These are phyloP conservation scores for Poteriospumella lacustris DNA, from an alignment of 108 stramenopile species.

Conservation along the genomic window DNA sequence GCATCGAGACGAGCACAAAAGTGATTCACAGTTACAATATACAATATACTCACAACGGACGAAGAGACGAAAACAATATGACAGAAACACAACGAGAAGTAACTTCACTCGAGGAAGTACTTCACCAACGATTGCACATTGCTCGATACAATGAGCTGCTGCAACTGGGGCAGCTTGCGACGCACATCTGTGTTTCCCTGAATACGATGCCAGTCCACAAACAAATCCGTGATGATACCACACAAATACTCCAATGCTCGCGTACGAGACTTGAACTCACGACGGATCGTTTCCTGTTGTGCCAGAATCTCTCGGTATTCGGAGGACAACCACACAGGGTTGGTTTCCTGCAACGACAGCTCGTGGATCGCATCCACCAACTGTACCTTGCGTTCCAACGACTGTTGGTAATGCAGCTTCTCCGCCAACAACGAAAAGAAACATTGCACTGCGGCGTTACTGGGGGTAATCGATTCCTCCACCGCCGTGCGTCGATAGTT, in stretches of 20 bases:
- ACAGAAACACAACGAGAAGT: too few relatives aligned
- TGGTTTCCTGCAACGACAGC: conserved; percentile 34
- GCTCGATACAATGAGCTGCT: background rate
- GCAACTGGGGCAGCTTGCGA: background rate
- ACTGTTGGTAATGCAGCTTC: conserved; percentile 32
- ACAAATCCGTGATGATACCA: conserved; percentile 50
- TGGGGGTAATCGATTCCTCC: background rate
- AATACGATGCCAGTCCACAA: conserved; percentile 49
- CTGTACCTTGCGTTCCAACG: conserved; percentile 36
- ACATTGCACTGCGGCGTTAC: background rate
- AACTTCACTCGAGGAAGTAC: background rate
- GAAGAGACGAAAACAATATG: too few relatives aligned
- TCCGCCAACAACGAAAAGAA: background rate
- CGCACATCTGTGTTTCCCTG: conserved; percentile 33
- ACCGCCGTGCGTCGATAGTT: background rate
- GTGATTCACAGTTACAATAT: too few relatives aligned
- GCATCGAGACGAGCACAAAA: too few relatives aligned
- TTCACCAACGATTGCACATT: background rate
- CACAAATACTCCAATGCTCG: conserved; percentile 38
- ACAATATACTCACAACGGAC: too few relatives aligned
- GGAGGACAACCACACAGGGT: conserved; percentile 41
- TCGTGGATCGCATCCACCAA: conserved; percentile 22
- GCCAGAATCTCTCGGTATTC: conserved; percentile 45
- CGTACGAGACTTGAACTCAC: conserved; percentile 45
- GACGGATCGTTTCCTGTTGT: conserved; percentile 38